A percentile compares a stretch with the other conserved stretches of the same genome.
phyloP scores from a whole-genome alignment of 2,329 filamentous ascomycete genomes.

The Aspergillus pseudonomiae region DNA sequence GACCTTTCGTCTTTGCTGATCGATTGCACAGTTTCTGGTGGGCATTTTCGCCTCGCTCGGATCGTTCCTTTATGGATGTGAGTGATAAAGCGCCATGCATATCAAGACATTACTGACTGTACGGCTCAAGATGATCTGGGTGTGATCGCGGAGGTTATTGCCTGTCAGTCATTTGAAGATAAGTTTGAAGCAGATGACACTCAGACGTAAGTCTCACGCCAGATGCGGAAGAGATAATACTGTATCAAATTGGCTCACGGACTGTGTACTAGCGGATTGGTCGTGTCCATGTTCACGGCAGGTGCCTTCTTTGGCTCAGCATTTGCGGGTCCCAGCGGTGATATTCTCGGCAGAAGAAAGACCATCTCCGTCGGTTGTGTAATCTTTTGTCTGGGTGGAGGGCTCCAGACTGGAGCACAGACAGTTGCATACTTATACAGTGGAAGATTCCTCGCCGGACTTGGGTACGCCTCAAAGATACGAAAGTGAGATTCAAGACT shows the following conservation, averaged over 20 bases:
- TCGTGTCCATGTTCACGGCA: conserved; percentile 77
- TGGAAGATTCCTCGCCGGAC: conserved; percentile 69
- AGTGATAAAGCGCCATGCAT: conserved; percentile 7
- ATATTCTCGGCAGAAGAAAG: conserved; percentile 67
- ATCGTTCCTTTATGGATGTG: conserved; percentile 60
- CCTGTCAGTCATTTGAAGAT: conserved; percentile 37
- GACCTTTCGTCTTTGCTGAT: conserved; percentile 16
- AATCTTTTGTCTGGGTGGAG: conserved; percentile 72
- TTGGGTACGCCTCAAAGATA: conserved; percentile 28
- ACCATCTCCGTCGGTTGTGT: conserved; percentile 74
- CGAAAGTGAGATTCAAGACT: conserved; percentile 33
- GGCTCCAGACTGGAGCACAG: conserved; percentile 70
- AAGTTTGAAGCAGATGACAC: conserved; percentile 37
- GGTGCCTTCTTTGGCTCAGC: conserved; percentile 72
- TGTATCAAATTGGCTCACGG: neutral
- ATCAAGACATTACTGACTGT: conserved; percentile 6
- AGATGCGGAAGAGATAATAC: neutral
- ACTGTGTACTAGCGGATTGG: conserved; percentile 57
- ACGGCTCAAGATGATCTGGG: conserved; percentile 53
- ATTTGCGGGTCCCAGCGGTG: conserved; percentile 64
- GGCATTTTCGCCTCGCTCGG: conserved; percentile 62
- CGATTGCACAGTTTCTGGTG: conserved; percentile 54
- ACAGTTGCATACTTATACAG: conserved; percentile 66
- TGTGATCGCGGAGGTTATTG: conserved; percentile 62
- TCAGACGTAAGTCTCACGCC: conserved; percentile 29